Evolutionary conservation across 2,329 filamentous ascomycete genomes (phyloP).

Genomic region (Fonsecaea pedrosoi): DNA sequence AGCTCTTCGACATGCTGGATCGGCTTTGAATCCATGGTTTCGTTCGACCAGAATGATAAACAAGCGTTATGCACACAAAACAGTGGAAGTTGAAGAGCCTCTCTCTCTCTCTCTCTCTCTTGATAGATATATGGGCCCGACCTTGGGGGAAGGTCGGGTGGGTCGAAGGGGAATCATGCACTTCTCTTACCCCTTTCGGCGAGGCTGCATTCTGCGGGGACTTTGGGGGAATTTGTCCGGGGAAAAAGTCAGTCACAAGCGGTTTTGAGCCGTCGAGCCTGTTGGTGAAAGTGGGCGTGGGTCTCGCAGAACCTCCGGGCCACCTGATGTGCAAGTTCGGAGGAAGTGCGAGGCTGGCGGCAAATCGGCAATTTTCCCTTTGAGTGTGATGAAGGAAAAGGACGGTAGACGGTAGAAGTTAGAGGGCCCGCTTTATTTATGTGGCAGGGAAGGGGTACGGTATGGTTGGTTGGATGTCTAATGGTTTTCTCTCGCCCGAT

Average conservation of each 20-base stretch:
- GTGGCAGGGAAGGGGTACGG: too few species aligned
- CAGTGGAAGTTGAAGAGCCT: background rate
- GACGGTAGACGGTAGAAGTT: background rate
- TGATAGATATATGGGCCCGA: background rate
- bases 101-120: background rate
- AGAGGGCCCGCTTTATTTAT: background rate
- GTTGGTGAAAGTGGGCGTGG: background rate
- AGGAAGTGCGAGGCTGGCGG: background rate
- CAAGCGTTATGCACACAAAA: too few species aligned
- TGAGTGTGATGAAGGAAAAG: background rate
- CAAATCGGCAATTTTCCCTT: background rate
- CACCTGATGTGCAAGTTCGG: background rate
- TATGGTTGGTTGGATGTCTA: too few species aligned
- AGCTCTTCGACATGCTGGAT: background rate
- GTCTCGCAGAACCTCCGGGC: constrained; percentile 3
- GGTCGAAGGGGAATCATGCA: background rate
- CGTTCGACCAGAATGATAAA: background rate
- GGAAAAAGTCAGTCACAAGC: background rate
- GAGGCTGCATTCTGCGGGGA: background rate
- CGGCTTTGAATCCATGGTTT: background rate
- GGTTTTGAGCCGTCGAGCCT: background rate
- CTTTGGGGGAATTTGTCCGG: background rate
- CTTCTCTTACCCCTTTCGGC: background rate
- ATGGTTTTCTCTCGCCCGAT: background rate
- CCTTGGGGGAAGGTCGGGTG: background rate